Evolutionary conservation across 257 asterid species (phyloP), one percentile per base, ranked within the genome.

Genomic region (Striga asiatica): DNA sequence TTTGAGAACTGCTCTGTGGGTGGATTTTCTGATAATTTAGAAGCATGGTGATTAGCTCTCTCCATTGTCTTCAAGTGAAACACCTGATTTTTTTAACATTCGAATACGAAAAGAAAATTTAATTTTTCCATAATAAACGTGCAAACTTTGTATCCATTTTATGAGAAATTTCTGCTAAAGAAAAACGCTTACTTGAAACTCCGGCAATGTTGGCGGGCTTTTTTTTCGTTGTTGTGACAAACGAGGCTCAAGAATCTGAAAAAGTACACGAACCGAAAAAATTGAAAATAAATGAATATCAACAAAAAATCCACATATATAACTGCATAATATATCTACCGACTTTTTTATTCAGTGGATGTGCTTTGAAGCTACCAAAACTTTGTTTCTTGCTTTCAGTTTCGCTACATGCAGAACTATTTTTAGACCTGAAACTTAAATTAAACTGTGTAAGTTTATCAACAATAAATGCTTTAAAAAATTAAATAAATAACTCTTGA

Each of bases 301-400:
- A n/a, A n/a, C n/a, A 38, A 25, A 6, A 28, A 1, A 16, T n/a
- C 18, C 58, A 37, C 46, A 4, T 49, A 2, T 12, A 35, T 8
- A 8, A 57, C 9, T 31, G 41, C 14, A 62, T 38, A n/a, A n/a
- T n/a, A n/a, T n/a, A n/a, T n/a, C n/a, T 70, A 81, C 93, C 41
- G 57, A 86, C 98, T 65, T 84, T 87, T 78, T 37, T 81, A 76
- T 71, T 83, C 60, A 60, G 51, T 9, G 88, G 64, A 56, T 25
- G 75, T 51, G 73, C 65, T 74, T 65, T 80, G 19, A 58, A 58
- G 69, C 18, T 50, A 53, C 57, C 58, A 1, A 58, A 59, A 23
- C 42, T 65, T 20, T 54, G 54, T 54, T 67, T 75, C 52, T 46
- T 59, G 66, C 73, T 76, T 24, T 69, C 76, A 27, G 47, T 56